A percentile compares a stretch with the other conserved stretches of the same genome.
Conservation (phyloP, 2,329 filamentous ascomycete species). For the Lasiodiplodia hormozganensis region DNA sequence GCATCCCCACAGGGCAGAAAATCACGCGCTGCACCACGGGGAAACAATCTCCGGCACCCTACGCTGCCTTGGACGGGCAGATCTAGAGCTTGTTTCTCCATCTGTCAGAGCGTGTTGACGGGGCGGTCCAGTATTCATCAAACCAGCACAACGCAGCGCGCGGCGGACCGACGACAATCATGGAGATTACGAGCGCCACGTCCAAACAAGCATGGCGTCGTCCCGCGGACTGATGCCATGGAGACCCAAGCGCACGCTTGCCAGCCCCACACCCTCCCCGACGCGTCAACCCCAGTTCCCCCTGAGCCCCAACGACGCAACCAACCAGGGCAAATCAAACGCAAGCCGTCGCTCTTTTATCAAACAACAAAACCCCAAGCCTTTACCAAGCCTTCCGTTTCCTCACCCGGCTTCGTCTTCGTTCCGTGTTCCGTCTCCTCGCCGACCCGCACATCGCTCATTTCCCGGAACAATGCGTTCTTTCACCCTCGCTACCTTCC, state of each 20-base stretch:
- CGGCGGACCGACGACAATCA: not conserved
- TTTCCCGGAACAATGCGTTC: slow-evolving; percentile 13
- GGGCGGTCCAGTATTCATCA: not conserved
- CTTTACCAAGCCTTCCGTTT: slow-evolving; percentile 13
- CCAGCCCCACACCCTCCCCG: not conserved
- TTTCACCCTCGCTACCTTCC: slow-evolving; percentile 5
- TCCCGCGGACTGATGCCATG: slow-evolving; percentile 9
- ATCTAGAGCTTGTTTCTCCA: slow-evolving; percentile 12
- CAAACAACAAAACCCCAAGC: slow-evolving; percentile 2
- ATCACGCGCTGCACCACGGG: slow-evolving; percentile 9
- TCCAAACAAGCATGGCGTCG: not conserved
- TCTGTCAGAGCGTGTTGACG: not conserved
- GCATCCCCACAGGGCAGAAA: slow-evolving; percentile 8
- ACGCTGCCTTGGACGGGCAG: not conserved
- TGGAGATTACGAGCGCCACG: slow-evolving; percentile 6
- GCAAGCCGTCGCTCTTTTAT: slow-evolving; percentile 1
- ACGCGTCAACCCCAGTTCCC: slow-evolving; percentile 17
- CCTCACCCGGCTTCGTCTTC: not conserved
- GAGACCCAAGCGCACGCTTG: slow-evolving; percentile 9
- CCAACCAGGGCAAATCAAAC: not conserved
- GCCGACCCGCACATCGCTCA: slow-evolving; percentile 14
- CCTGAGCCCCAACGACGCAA: not conserved
- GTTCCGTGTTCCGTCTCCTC: not conserved
- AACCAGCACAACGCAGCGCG: not conserved
- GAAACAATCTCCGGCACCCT: slow-evolving; percentile 10